Percentiles rank a stretch among this genome's conserved stretches.
Evolutionary conservation across 495 filamentous ascomycete genomes (phyloP).

Genomic region (Recurvomyces mirabilis): DNA sequence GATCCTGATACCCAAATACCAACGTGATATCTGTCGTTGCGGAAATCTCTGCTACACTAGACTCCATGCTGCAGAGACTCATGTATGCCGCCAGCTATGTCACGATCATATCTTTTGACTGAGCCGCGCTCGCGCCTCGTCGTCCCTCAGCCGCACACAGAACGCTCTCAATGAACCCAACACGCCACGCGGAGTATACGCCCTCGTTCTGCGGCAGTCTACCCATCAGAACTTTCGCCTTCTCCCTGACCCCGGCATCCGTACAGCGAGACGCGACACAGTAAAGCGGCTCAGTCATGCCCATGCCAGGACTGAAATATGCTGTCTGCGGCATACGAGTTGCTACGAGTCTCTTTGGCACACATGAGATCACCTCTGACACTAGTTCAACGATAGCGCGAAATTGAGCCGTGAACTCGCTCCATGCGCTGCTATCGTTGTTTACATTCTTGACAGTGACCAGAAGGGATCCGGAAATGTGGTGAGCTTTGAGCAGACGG

Average conservation of each 20-base stretch:
- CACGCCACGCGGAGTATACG: background rate
- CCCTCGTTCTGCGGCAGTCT: conserved; percentile 1
- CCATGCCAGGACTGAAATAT: conserved; percentile 1
- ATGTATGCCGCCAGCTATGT: too few species aligned
- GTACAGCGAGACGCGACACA: background rate
- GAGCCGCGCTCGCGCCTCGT: too few species aligned
- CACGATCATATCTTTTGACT: too few species aligned
- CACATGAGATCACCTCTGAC: background rate
- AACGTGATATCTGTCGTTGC: too few species aligned
- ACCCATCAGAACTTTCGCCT: background rate
- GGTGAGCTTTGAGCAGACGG: background rate
- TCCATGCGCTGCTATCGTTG: background rate
- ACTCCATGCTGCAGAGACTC: too few species aligned
- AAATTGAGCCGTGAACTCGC: background rate
- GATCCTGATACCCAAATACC: too few species aligned
- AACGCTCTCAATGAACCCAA: background rate
- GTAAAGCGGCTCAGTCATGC: conserved; percentile 8
- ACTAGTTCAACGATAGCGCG: conserved; percentile 1
- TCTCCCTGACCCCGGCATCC: background rate
- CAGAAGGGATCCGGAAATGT: background rate
- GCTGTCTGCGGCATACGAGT: conserved; percentile 1
- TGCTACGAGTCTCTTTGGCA: background rate
- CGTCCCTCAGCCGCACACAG: background rate
- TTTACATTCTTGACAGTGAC: background rate
- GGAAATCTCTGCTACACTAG: too few species aligned